Conservation (phyloP, 1,139 yeast genomes). For the Candida neerlandica region DNA sequence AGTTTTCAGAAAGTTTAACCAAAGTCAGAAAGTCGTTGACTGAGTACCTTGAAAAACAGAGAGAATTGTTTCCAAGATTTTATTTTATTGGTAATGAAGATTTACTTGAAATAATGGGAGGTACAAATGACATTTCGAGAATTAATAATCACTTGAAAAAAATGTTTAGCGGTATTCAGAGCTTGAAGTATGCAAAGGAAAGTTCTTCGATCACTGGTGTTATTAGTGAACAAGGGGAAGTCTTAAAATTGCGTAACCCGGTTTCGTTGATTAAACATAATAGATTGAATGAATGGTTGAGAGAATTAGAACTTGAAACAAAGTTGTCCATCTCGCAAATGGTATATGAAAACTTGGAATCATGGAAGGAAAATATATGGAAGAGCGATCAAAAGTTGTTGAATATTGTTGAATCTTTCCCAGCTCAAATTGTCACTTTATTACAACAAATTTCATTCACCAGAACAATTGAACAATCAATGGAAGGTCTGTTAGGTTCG, state of each 20-base stretch:
- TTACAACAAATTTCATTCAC: slow-evolving; percentile 67
- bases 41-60: slow-evolving; percentile 79
- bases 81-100: slow-evolving; percentile 93
- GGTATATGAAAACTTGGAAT: slow-evolving; percentile 13
- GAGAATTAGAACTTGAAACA: slow-evolving; percentile 56
- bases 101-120: slow-evolving; percentile 78
- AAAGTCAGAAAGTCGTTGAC: slow-evolving; percentile 68
- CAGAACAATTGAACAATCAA: slow-evolving; percentile 30
- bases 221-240: slow-evolving; percentile 67
- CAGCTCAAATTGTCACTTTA: slow-evolving; percentile 62
- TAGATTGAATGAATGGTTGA: slow-evolving; percentile 65
- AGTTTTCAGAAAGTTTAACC: slow-evolving; percentile 56
- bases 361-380: slow-evolving; percentile 17
- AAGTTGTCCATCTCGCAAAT: slow-evolving; percentile 47
- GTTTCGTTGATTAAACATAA: slow-evolving; percentile 48
- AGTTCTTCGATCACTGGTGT: slow-evolving; percentile 48
- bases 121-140: slow-evolving; percentile 49
- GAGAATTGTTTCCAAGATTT: slow-evolving; percentile 78
- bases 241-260: slow-evolving; percentile 43
- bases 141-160: slow-evolving; percentile 67
- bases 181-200: slow-evolving; percentile 43
- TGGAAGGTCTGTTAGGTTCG: slow-evolving; percentile 2
- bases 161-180: slow-evolving; percentile 69
- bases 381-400: slow-evolving; percentile 8
- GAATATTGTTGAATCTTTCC: slow-evolving; percentile 27